phyloP scores from a whole-genome alignment of 352 stramenopile species.

The Globisporangium yorkense region DNA sequence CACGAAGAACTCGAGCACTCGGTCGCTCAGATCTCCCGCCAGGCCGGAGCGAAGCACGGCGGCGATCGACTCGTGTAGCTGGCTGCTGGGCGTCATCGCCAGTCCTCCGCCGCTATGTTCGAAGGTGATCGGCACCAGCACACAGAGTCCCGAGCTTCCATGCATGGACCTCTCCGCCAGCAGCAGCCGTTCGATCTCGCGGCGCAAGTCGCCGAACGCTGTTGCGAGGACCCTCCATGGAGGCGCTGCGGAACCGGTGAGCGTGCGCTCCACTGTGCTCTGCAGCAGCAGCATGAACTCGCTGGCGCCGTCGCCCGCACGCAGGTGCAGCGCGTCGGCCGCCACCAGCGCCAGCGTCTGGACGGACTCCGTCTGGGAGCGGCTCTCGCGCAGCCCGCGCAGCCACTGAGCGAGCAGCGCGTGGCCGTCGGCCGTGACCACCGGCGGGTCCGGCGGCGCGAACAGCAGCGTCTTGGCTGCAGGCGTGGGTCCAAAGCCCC shows the following conservation, averaged over 20 bases:
- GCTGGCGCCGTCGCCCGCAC: constrained; percentile 45
- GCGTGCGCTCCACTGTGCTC: constrained; percentile 13
- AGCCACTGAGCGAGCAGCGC: constrained; percentile 39
- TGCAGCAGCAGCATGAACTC: constrained; percentile 60
- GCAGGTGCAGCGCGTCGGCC: constrained; percentile 38
- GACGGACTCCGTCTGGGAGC: constrained; percentile 13
- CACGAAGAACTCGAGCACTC: constrained; percentile 21
- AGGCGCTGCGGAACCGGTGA: constrained; percentile 4
- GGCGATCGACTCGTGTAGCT: constrained; percentile 19
- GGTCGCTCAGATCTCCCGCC: constrained; percentile 25
- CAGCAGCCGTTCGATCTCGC: constrained; percentile 16
- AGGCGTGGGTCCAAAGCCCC: constrained; percentile 41
- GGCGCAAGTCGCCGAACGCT: constrained; percentile 36
- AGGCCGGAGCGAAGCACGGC: constrained; percentile 36
- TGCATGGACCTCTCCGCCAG: neutral
- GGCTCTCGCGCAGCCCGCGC: constrained; percentile 15
- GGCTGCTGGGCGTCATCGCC: constrained; percentile 15
- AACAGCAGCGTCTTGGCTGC: constrained; percentile 55
- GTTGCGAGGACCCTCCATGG: constrained; percentile 15
- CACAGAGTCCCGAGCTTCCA: neutral
- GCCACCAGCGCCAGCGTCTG: constrained; percentile 40
- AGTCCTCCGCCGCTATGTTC: neutral
- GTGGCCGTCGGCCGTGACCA: constrained; percentile 52
- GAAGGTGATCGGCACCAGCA: neutral
- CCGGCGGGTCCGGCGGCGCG: constrained; percentile 40